Conservation (phyloP, 1,139 yeast species). For the Zhuliangozyma blackwelliae region DNA sequence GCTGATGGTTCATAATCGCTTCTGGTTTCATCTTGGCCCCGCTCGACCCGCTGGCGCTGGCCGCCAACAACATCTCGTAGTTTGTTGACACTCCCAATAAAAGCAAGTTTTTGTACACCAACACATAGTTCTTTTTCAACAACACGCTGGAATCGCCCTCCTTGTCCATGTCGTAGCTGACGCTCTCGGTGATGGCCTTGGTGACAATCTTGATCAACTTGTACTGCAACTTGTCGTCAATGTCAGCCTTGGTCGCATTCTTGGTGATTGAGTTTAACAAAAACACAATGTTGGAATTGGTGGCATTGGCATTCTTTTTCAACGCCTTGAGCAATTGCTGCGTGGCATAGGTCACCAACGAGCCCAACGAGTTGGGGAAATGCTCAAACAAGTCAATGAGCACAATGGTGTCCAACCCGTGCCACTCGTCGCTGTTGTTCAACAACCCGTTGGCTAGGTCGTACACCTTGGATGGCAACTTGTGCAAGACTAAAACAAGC, state of each 20-base stretch:
- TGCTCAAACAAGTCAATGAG: conserved; percentile 37
- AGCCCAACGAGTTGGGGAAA: conserved; percentile 35
- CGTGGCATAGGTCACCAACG: conserved; percentile 33
- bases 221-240: conserved; percentile 39
- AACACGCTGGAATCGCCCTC: conserved; percentile 19
- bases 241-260: conserved; percentile 35
- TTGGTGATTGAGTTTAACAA: conserved; percentile 32
- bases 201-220: conserved; percentile 32
- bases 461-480: conserved; percentile 34
- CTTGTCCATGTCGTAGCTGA: conserved; percentile 16
- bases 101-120: conserved; percentile 30
- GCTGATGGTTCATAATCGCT: conserved; percentile 38
- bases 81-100: conserved; percentile 31
- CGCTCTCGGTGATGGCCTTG: conserved; percentile 21
- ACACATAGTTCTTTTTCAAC: conserved; percentile 30
- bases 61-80: conserved; percentile 34
- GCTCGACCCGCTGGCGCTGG: conserved; percentile 34
- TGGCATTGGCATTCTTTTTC: conserved; percentile 27
- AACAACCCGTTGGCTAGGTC: conserved; percentile 38
- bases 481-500: conserved; percentile 24
- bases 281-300: conserved; percentile 27
- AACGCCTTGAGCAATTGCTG: conserved; percentile 37
- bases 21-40: conserved; percentile 45
- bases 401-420: conserved; percentile 23
- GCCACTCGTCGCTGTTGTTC: conserved; percentile 18